Base-by-base conservation (phyloP, 140 eudicot species). In the Erigeron philadelphicus region DNA sequence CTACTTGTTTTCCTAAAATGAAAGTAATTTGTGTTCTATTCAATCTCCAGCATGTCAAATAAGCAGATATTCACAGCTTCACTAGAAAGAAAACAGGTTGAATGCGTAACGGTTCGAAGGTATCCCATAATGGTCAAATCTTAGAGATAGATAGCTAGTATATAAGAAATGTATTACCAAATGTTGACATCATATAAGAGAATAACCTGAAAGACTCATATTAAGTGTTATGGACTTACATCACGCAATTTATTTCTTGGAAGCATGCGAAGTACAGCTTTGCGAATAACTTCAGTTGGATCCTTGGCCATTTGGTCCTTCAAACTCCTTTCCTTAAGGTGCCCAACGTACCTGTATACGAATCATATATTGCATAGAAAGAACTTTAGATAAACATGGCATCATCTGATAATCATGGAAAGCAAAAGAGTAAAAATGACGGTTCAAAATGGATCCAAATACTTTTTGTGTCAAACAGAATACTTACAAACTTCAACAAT, bases 271-370 rank as follows among this genome's bases (percentile, higher is more conserved):
- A 88, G 18, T 38, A 91, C 95, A 81, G 98, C 98, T 86, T 91
- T 91, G n/a, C 98, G 88, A 60, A 91, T 91, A 67, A 91, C 98
- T 84, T 88, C 98, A 17, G 96, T 91, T 57, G 98, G 96, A 84
- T 91, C 98, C 79, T 84, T 91, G 0, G 83, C 86, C 98, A 91
- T 76, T 72, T 91, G 98, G 75, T 88, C 98, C 80, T 88, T 88
- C 65, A 91, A 81, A 69, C 81, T 91, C 84, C 98, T 84, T 76
- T 91, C 90, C 81, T 91, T 91, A 2, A 91, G 96, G 70, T 91
- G 86, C 80, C 98, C 98, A 17, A 91, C 21, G 67, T 88, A 86
- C 80, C 98, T 91, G 76, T 18, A 65, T 19, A 41, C 43, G 68
- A 68, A 55, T 58, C 25, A 72, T 9, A 64, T 49, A 8, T 15